Conservation (phyloP, 2,329 filamentous ascomycete species). For the Westerdykella ornata region DNA sequence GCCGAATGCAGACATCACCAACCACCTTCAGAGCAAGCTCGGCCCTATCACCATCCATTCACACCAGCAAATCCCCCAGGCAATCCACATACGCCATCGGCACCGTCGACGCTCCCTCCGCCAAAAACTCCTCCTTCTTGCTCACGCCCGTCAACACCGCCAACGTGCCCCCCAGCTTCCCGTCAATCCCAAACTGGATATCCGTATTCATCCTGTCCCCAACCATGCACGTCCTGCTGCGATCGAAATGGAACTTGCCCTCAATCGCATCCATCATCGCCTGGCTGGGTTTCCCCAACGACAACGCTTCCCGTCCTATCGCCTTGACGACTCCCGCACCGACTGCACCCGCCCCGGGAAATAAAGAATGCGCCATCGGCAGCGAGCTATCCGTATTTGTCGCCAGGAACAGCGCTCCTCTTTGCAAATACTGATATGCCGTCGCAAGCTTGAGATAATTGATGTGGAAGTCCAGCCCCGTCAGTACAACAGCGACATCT, state of each 20-base stretch:
- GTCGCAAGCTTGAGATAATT: constrained; percentile 89
- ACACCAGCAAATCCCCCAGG: constrained; percentile 63
- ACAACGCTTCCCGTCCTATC: constrained; percentile 59
- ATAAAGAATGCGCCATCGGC: constrained; percentile 72
- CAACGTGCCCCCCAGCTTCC: constrained; percentile 81
- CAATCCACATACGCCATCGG: constrained; percentile 80
- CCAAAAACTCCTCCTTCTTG: constrained; percentile 76
- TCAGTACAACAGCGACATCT: constrained; percentile 82
- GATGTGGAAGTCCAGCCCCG: constrained; percentile 86
- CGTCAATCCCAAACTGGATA: constrained; percentile 90
- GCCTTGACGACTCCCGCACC: constrained; percentile 66
- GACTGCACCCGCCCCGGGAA: constrained; percentile 84
- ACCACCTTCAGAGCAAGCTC: too few species aligned
- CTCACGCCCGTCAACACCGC: constrained; percentile 86
- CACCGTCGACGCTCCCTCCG: constrained; percentile 58
- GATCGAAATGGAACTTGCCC: constrained; percentile 86
- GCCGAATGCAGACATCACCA: too few species aligned
- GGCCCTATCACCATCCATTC: neutral
- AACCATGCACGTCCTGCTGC: constrained; percentile 85
- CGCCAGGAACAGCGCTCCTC: constrained; percentile 79
- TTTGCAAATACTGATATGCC: constrained; percentile 77
- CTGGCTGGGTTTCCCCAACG: constrained; percentile 89
- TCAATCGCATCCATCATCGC: constrained; percentile 99
- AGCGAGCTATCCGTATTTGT: constrained; percentile 91
- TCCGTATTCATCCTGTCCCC: constrained; percentile 92